A percentile compares a stretch with the other conserved stretches of the same genome.
phyloP scores from a whole-genome alignment of 2,329 filamentous ascomycete species.

The Eurotiales sp. region DNA sequence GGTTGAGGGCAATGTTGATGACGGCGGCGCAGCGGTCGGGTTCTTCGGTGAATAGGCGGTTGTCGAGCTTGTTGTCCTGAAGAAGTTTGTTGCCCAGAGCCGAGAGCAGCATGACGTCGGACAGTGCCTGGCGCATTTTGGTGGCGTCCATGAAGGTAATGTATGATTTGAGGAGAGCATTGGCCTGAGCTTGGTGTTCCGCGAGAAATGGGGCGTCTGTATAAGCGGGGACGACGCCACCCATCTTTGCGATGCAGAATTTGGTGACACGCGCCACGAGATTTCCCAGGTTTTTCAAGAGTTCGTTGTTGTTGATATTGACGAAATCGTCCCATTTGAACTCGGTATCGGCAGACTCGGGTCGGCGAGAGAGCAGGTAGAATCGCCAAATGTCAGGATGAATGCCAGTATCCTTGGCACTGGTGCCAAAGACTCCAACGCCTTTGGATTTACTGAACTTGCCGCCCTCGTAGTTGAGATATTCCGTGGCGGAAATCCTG shows the following conservation, averaged over 20 bases:
- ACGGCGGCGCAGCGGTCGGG: constrained; percentile 59
- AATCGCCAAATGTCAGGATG: constrained; percentile 88
- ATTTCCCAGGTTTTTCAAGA: constrained; percentile 70
- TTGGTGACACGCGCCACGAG: constrained; percentile 72
- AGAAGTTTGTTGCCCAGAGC: constrained; percentile 58
- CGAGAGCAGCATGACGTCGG: constrained; percentile 54
- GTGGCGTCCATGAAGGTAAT: constrained; percentile 57
- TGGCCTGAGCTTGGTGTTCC: constrained; percentile 46
- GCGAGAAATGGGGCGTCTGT: constrained; percentile 31
- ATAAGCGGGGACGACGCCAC: constrained; percentile 27
- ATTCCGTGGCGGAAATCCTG: constrained; percentile 84
- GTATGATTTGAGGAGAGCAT: constrained; percentile 53
- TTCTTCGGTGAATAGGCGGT: constrained; percentile 56
- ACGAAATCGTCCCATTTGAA: constrained; percentile 88
- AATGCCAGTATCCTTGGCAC: constrained; percentile 80
- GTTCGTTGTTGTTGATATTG: constrained; percentile 79
- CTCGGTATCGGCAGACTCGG: constrained; percentile 80
- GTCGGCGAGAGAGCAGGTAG: constrained; percentile 80
- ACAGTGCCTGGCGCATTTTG: constrained; percentile 55
- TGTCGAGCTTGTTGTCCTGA: constrained; percentile 60
- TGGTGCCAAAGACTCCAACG: constrained; percentile 87
- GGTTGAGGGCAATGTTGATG: constrained; percentile 76
- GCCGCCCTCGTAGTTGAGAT: constrained; percentile 80
- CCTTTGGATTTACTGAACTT: constrained; percentile 92
- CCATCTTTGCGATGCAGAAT: constrained; percentile 53